Evolutionary conservation across 108 stramenopile genomes (phyloP), one percentile per base, ranked within the genome.

Genomic region (Nitzschia putrida): DNA sequence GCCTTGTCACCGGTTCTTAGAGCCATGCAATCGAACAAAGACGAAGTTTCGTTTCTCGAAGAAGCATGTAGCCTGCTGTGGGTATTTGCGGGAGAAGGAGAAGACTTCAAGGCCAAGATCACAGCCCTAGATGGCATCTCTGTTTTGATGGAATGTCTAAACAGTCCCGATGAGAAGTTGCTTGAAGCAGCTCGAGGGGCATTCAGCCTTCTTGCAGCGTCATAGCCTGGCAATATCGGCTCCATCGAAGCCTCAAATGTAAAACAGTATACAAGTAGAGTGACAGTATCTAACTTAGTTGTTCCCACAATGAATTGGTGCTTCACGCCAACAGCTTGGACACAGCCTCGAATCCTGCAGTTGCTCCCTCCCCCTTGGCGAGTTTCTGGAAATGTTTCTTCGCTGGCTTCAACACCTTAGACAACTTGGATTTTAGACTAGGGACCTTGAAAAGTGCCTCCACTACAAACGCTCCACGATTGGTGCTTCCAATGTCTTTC

Each of bases 391-490:
- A 78, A 37, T 63, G 7, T 57, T 68, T 44, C 75, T 83, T 81
- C 43, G 56, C 74, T 29, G 49, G 50, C 44, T 78, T 82, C 25
- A 85, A 55, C 13, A 76, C 77, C 49, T 74, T 72, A 37, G 71
- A 72, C 3, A 78, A 82, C 18, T 73, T 76, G 9, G 64, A 50
- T 53, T 69, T 80, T 53, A 87, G 71, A 57, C 71, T 55, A 9
- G 77, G 74, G 8, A 85, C 80, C 61, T 89, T 75, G 22, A 76
- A 71, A 23, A 92, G 73, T 20, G 91, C 84, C 23, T 80, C 74
- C 37, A 92, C 61, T 21, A 95, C 88, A 68, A 95, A 91, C 11
- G 89, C 89, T 18, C 88, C 94, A 39, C 94, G 77, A 66, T 87
- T 92, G 3, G 88, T 80, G 41, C 64, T 51, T 7, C 76, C 84